phyloP scores from a whole-genome alignment of 2,329 filamentous ascomycete species.

The Zymoseptoria brevis region DNA sequence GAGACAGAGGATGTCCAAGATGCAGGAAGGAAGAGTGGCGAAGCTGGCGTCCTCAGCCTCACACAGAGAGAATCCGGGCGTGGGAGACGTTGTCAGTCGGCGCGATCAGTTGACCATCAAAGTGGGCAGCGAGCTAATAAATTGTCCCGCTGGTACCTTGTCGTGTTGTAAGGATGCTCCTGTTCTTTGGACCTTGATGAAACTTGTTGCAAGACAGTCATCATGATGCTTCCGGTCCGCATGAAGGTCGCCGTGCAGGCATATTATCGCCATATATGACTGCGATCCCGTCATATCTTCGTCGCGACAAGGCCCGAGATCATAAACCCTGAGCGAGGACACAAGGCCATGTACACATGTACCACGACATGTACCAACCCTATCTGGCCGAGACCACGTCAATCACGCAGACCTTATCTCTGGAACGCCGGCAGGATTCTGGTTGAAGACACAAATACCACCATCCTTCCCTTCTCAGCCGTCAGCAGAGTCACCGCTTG shows the following conservation, averaged over 20 bases:
- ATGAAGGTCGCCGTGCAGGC: neutral
- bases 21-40: neutral
- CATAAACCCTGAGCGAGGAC: neutral
- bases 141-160: neutral
- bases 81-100: neutral
- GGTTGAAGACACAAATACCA: no score
- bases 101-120: neutral
- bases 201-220: neutral
- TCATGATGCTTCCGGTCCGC: neutral
- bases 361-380: neutral
- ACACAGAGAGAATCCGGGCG: neutral
- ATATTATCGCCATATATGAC: neutral
- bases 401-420: neutral
- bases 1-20: neutral
- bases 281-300: neutral
- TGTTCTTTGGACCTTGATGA: neutral
- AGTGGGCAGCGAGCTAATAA: neutral
- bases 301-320: neutral
- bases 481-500: neutral
- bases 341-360: neutral
- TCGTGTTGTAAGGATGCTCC: neutral
- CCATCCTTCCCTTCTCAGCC: neutral
- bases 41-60: neutral
- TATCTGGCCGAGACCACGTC: neutral
- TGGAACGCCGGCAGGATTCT: neutral